Evolutionary conservation across 306 rosid species (phyloP).

Genomic region (Lathyrus oleraceus): DNA sequence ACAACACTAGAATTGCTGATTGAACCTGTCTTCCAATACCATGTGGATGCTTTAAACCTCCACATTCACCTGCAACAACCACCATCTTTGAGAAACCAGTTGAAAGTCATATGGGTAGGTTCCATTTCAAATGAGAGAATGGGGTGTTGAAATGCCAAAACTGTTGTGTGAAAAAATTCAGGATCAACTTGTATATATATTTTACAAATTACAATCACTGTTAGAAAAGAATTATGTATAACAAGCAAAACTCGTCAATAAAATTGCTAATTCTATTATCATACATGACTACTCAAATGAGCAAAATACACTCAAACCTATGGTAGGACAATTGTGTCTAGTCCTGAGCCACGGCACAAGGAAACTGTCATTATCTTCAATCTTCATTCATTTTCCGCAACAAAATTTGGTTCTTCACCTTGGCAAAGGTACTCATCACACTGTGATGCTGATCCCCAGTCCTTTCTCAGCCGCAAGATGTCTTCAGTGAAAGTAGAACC

Average conservation of each 20-base stretch:
- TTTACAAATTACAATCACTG: slow-evolving; percentile 30
- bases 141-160: slow-evolving; percentile 27
- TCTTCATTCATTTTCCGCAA: slow-evolving; percentile 76
- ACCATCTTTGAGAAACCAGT: background rate
- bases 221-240: slow-evolving; percentile 41
- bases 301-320: slow-evolving; percentile 33
- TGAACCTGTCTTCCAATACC: too few species aligned
- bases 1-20: too few species aligned
- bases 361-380: slow-evolving; percentile 7
- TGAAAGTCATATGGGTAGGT: background rate
- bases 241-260: slow-evolving; percentile 30
- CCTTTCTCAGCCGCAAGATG: slow-evolving; percentile 85
- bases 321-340: background rate
- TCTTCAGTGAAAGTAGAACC: slow-evolving; percentile 98
- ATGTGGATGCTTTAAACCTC: too few species aligned
- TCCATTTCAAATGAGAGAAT: slow-evolving; percentile 30
- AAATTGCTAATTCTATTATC: slow-evolving; percentile 39
- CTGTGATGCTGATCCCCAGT: slow-evolving; percentile 79
- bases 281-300: slow-evolving; percentile 37
- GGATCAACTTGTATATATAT: slow-evolving; percentile 17
- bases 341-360: slow-evolving; percentile 16
- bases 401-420: slow-evolving; percentile 79
- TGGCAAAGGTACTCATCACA: slow-evolving; percentile 97
- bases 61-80: too few species aligned
- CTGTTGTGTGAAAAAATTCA: slow-evolving; percentile 32